Percentiles rank a stretch among this genome's conserved stretches.
phyloP scores from a whole-genome alignment of 1,284 basidiomycete species.

The Ustilago bromivora region DNA sequence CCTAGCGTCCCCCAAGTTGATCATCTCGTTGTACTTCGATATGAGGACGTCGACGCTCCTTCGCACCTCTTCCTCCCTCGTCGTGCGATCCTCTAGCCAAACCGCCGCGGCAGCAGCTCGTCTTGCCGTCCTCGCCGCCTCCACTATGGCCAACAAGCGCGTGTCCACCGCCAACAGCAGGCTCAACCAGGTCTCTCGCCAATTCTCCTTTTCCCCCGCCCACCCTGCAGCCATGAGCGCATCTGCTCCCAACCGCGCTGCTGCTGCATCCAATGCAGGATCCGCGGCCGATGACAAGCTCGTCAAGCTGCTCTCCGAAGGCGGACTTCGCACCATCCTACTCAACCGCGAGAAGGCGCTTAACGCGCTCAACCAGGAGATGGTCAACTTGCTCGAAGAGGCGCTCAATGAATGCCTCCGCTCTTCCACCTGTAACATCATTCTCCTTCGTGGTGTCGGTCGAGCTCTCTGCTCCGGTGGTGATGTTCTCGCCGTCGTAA shows the following conservation, averaged over 20 bases:
- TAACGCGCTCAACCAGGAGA: slow-evolving; percentile 86
- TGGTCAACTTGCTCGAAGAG: slow-evolving; percentile 81
- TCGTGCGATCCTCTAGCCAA: slow-evolving; percentile 15
- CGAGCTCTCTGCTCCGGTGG: slow-evolving; percentile 94
- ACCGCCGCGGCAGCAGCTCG: slow-evolving; percentile 3
- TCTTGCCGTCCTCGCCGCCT: not conserved
- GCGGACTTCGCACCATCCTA: slow-evolving; percentile 75
- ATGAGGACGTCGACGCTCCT: slow-evolving; percentile 45
- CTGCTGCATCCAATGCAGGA: not conserved
- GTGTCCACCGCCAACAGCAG: slow-evolving; percentile 27
- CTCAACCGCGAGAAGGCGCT: slow-evolving; percentile 86
- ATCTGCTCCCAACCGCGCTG: slow-evolving; percentile 16
- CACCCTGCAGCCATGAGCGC: slow-evolving; percentile 18
- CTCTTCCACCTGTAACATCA: slow-evolving; percentile 52
- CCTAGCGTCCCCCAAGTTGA: slow-evolving; percentile 2
- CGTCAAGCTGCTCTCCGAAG: slow-evolving; percentile 55
- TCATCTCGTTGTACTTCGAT: slow-evolving; percentile 10
- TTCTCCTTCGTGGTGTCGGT: slow-evolving; percentile 73
- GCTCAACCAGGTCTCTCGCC: slow-evolving; percentile 43
- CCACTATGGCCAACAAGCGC: slow-evolving; percentile 32
- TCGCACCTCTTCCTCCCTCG: slow-evolving; percentile 31
- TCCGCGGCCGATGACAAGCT: slow-evolving; percentile 16
- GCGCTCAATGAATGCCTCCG: slow-evolving; percentile 77
- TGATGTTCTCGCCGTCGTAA: slow-evolving; percentile 79
- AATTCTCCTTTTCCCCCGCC: slow-evolving; percentile 22